Evolutionary conservation across 176 grass and related monocot genomes (phyloP), one percentile per base, ranked within the genome.

Genomic region (Secale cereale): DNA sequence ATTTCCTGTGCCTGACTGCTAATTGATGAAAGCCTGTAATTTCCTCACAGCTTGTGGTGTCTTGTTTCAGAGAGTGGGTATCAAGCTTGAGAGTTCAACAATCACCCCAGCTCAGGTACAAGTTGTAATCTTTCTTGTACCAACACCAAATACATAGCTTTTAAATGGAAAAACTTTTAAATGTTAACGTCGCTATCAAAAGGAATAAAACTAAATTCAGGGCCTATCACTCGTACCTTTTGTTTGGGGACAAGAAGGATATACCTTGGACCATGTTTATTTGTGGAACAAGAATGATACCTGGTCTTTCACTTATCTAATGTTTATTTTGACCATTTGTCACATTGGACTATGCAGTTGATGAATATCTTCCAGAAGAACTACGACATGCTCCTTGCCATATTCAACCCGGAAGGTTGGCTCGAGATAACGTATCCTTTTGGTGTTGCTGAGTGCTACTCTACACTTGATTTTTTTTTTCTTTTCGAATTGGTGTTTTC

Each of bases 381-480:
- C 78, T 90, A 95, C 19, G 91, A 92, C 62, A 75, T 95, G 69
- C 95, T 98, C 66, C 89, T 98, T 59, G 85, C 75, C 40, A 93
- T 92, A 89, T 98, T 98, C 87, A 95, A 98, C 27, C 95, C 95
- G 2, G 93, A 98, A 77, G 95, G 95, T 8, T 98, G 93, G 93
- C 89, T 98, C 5, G 95, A 98, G 84, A 98, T 98, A 91, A 98
- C 89, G 93, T 98, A 98, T 98, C 91, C 95, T 94, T 84, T 57
- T 70, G 30, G 11, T n/a, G 25, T 41, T 3, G 2, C 19, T 2
- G 17, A 81, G 31, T n/a, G 16, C 5, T 37, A 36, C 7, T 7
- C 4, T 43, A 28, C 70, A 33, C 3, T 50, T 37, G 1, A 33
- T 72, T 32, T 32, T 46, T 76, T 4, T 79, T 80, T 11, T 52